phyloP scores from a whole-genome alignment of 2,329 filamentous ascomycete genomes.

The Cytospora leucostoma region DNA sequence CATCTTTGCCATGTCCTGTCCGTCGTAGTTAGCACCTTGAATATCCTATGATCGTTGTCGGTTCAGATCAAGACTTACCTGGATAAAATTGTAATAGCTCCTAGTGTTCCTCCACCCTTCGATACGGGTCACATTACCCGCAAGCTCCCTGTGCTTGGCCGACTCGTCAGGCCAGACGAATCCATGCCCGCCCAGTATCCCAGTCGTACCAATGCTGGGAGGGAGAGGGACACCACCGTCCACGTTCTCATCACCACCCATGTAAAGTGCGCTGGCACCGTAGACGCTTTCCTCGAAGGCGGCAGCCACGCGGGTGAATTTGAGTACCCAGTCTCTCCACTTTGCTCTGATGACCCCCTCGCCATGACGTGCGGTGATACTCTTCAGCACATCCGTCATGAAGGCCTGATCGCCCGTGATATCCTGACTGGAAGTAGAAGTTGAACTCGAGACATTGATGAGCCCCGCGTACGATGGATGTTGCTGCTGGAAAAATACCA shows the following conservation, averaged over 20 bases:
- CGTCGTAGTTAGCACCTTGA: constrained; percentile 34
- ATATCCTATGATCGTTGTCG: constrained; percentile 29
- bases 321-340: constrained; percentile 92
- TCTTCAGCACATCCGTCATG: constrained; percentile 81
- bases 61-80: constrained; percentile 52
- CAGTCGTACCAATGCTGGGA: constrained; percentile 12
- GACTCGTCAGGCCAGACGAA: constrained; percentile 92
- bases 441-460: constrained; percentile 46
- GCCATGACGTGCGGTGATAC: constrained; percentile 82
- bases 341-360: constrained; percentile 89
- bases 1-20: constrained; percentile 64
- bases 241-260: constrained; percentile 70
- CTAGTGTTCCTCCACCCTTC: constrained; percentile 96
- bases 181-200: constrained; percentile 71
- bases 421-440: constrained; percentile 51
- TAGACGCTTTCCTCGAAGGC: constrained; percentile 96
- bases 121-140: constrained; percentile 87
- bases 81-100: constrained; percentile 94
- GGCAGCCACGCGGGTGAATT: constrained; percentile 88
- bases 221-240: constrained; percentile 60
- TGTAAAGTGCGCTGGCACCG: constrained; percentile 85
- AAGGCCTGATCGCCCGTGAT: constrained; percentile 85
- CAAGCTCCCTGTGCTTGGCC: constrained; percentile 79
- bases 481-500: constrained; percentile 84
- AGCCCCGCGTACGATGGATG: constrained; percentile 59